Evolutionary conservation across 192 early-diverging fungal species (phyloP), one percentile per base, ranked within the genome.

Genomic region (Globomyces pollinis-pini): DNA sequence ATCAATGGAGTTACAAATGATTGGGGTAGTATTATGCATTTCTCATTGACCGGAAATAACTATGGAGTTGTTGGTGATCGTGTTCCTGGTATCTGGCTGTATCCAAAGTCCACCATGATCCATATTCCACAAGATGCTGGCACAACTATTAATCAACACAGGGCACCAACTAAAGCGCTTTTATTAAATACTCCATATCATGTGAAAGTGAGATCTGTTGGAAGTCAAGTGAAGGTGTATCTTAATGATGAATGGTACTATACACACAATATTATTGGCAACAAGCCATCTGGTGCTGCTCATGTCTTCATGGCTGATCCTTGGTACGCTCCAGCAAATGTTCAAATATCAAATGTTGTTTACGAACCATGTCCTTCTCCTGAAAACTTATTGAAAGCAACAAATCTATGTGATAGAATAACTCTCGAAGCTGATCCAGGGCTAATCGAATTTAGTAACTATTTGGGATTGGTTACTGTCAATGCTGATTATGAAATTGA

Each of bases 291-390:
- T 5, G 44, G 44, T 24, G 1, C 6, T 26, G 44, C 44, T 26
- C 28, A 24, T 24, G 21, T 47, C n/a, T 47, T 26, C 44, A 47
- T 47, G 44, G 3, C 44, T 47, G 44, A 47, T 47, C 44, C 44
- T 9, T 47, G 44, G 44, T 47, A 47, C n/a, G 23, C 28, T 47
- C 44, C 44, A 24, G 44, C 44, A 13, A 47, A 47, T 26, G 44
- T 24, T 5, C 2, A 15, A 3, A 1, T 47, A 3, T 47, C 44
- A 3, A 47, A 47, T 5, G 21, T 26, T 13, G 23, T 24, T 24
- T 47, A n/a, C n/a, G n/a, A n/a, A n/a, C n/a, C n/a, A n/a, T n/a
- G n/a, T n/a, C n/a, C n/a, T n/a, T n/a, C n/a, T n/a, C n/a, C n/a
- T n/a, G n/a, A n/a, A n/a, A n/a, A n/a, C n/a, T 26, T 26, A 26